phyloP scores from a whole-genome alignment of 768 basidiomycete genomes.

The Russula sp. region DNA sequence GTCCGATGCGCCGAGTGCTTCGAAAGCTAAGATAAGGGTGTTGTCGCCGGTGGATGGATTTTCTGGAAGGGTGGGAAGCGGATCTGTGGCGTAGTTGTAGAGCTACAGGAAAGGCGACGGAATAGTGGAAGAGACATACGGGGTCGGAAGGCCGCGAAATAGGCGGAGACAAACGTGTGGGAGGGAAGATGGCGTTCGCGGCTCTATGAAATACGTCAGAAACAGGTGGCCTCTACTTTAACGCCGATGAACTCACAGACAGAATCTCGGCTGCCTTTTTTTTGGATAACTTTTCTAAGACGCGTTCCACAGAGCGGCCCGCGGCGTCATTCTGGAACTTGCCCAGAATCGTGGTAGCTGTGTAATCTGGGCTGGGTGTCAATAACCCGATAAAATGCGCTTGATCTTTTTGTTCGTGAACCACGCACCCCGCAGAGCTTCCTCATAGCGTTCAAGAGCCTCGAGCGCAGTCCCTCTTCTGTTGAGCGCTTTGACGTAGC shows the following conservation, averaged over 20 bases:
- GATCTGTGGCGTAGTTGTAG: constrained; percentile 36
- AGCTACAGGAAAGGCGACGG: constrained; percentile 2
- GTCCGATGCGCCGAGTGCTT: constrained; percentile 80
- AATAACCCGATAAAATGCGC: not conserved
- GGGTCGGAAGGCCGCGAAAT: constrained; percentile 93
- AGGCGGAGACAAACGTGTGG: constrained; percentile 87
- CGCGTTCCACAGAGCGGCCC: constrained; percentile 82
- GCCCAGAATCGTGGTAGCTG: constrained; percentile 92
- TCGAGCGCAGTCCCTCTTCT: constrained; percentile 85
- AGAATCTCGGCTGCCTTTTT: constrained; percentile 71
- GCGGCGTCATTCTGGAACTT: constrained; percentile 82
- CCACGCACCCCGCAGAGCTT: constrained; percentile 68
- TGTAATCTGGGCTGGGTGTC: constrained; percentile 60
- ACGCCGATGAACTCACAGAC: constrained; percentile 37
- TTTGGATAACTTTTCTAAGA: constrained; percentile 74
- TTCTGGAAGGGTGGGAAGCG: constrained; percentile 67
- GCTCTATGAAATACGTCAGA: constrained; percentile 34
- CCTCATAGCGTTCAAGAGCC: constrained; percentile 62
- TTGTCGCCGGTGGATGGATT: constrained; percentile 73
- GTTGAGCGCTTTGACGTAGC: constrained; percentile 88
- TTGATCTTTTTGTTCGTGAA: not conserved
- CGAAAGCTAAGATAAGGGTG: constrained; percentile 71
- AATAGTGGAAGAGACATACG: constrained; percentile 43
- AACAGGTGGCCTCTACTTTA: not conserved
- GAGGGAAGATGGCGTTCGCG: constrained; percentile 85